These are phyloP conservation scores for Fusarium sp. DNA, from an alignment of 2,329 filamentous ascomycete species.

Conservation along the genomic window DNA sequence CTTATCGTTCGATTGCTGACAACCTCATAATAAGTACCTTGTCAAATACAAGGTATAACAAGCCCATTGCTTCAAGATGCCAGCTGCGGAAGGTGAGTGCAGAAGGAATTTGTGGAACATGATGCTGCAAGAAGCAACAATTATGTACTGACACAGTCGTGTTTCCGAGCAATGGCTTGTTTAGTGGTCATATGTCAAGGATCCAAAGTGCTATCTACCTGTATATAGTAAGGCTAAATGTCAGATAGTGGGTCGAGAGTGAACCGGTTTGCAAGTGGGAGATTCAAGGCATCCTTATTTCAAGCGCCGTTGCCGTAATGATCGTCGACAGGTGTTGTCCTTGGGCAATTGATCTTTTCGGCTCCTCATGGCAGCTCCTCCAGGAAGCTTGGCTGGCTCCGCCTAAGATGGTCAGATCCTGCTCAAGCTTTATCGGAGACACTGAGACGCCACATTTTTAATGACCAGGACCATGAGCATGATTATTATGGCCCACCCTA, in stretches of 20 bases:
- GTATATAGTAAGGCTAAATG: constrained; percentile 8
- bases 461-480: constrained; percentile 8
- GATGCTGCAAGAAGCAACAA: constrained; percentile 1
- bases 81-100: constrained; percentile 5
- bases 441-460: constrained; percentile 4
- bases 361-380: not conserved
- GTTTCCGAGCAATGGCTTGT: not conserved
- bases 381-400: constrained; percentile 7
- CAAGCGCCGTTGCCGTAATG: constrained; percentile 1
- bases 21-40: not conserved
- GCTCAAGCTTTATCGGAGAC: constrained; percentile 16
- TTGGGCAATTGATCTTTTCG: not conserved
- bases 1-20: not conserved
- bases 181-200: constrained; percentile 5
- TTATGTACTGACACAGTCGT: constrained; percentile 5
- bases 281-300: constrained; percentile 6
- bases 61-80: constrained; percentile 3
- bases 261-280: constrained; percentile 1
- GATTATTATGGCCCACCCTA: constrained; percentile 2
- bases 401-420: constrained; percentile 4
- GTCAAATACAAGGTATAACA: constrained; percentile 4
- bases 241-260: constrained; percentile 9
- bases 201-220: constrained; percentile 4
- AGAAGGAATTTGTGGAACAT: constrained; percentile 16
- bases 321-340: constrained; percentile 6